These are phyloP conservation scores for Trichosporon asahii DNA, from an alignment of 1,284 basidiomycete genomes.

Conservation along the genomic window DNA sequence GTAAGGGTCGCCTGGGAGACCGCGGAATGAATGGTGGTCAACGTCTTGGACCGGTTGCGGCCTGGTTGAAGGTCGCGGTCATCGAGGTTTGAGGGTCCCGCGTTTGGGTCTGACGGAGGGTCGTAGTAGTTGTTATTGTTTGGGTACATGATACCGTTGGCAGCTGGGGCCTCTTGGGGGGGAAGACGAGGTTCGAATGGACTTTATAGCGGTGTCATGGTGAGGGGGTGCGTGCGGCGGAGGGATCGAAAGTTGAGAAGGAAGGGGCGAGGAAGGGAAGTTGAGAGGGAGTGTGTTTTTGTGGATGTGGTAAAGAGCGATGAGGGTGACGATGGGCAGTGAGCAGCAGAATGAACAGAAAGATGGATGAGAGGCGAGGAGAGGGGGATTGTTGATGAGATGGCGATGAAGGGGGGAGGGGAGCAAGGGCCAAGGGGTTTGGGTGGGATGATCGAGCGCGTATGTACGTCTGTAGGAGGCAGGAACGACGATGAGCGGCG, in stretches of 20 bases:
- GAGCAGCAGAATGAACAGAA: neutral
- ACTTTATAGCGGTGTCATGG: neutral
- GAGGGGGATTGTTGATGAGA: neutral
- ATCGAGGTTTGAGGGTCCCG: neutral
- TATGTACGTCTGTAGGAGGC: neutral
- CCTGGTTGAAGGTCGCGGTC: neutral
- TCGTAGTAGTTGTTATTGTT: neutral
- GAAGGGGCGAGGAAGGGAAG: neutral
- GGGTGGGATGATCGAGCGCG: neutral
- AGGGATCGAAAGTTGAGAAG: neutral
- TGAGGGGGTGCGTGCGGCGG: neutral
- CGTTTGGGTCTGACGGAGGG: neutral
- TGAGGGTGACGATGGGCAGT: neutral
- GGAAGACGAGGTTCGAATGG: neutral
- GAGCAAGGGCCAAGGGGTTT: too few relatives aligned
- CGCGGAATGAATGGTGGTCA: neutral
- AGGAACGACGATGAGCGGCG: neutral
- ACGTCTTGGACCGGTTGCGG: constrained; percentile 5
- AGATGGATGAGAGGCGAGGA: neutral
- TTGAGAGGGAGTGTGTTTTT: neutral
- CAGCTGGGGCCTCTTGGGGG: neutral
- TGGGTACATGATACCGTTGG: neutral
- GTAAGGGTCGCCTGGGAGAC: constrained; percentile 1
- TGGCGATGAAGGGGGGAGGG: neutral
- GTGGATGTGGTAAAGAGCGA: neutral